Conservation (phyloP, 1,284 basidiomycete genomes). For the Fomitopsis schrenkii region DNA sequence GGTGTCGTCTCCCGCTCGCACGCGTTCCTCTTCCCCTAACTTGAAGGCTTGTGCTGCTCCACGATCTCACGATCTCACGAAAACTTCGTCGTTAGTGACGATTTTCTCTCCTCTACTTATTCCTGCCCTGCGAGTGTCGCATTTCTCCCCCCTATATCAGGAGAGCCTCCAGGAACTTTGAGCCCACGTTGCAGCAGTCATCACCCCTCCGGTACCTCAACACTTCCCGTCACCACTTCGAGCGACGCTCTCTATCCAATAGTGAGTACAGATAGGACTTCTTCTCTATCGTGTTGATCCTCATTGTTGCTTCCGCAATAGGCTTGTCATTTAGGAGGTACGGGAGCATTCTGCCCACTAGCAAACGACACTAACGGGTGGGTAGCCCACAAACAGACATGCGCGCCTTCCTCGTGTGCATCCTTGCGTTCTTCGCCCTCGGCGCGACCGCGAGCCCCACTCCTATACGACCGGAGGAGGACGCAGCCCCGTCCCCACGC, state of each 20-base stretch:
- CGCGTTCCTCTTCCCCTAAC: neutral
- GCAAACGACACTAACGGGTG: neutral
- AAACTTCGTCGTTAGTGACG: neutral
- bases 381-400: neutral
- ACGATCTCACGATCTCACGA: neutral
- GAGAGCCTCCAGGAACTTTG: neutral
- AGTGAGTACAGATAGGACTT: neutral
- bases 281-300: neutral
- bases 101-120: neutral
- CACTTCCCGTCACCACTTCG: neutral
- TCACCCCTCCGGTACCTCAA: too few relatives aligned
- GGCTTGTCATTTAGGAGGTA: neutral
- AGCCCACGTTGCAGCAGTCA: neutral
- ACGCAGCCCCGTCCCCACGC: neutral
- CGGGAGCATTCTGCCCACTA: neutral
- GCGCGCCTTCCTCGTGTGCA: neutral
- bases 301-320: neutral
- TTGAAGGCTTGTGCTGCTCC: neutral
- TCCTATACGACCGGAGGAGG: neutral
- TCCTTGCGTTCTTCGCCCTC: conserved; percentile 7
- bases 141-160: neutral
- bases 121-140: neutral
- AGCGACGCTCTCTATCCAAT: neutral
- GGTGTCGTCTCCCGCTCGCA: neutral
- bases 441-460: conserved; percentile 2